A percentile compares a stretch with the other conserved stretches of the same genome.
These are phyloP conservation scores for Clarkia xantiana DNA, from an alignment of 345 rosid species.

Conservation along the genomic window DNA sequence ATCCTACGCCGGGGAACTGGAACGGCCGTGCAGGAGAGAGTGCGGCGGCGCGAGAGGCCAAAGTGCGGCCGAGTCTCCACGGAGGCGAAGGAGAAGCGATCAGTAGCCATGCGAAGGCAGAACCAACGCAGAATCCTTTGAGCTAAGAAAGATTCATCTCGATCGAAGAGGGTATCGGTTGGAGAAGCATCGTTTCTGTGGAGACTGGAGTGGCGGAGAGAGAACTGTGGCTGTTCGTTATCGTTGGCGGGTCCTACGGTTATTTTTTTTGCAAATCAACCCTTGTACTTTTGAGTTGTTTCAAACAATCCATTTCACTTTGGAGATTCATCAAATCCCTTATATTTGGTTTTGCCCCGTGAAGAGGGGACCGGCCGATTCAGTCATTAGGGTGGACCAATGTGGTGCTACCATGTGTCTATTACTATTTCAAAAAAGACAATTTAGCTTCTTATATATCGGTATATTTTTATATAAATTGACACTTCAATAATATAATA, in stretches of 20 bases:
- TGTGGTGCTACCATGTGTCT: no score
- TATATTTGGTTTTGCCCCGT: no score
- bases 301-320: background rate
- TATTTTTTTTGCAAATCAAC: background rate
- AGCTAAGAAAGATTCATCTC: background rate
- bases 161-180: no score
- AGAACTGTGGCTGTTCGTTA: background rate
- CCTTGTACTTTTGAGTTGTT: background rate
- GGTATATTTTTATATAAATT: no score
- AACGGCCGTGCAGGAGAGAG: slow-evolving; percentile 4
- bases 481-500: no score
- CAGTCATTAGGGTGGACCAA: no score
- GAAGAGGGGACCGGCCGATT: no score
- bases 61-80: slow-evolving; percentile 9
- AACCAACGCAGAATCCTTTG: background rate
- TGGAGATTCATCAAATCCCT: background rate
- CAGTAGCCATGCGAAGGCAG: background rate
- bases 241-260: slow-evolving; percentile 1
- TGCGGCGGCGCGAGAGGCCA: slow-evolving; percentile 10
- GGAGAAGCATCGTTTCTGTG: no score
- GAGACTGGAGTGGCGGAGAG: background rate
- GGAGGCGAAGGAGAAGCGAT: slow-evolving; percentile 10
- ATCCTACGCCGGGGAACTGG: background rate
- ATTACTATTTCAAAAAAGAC: no score
- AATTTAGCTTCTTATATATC: no score